Base-by-base conservation (phyloP, 2,329 filamentous ascomycete genomes). In the Fusarium nematophilum region DNA sequence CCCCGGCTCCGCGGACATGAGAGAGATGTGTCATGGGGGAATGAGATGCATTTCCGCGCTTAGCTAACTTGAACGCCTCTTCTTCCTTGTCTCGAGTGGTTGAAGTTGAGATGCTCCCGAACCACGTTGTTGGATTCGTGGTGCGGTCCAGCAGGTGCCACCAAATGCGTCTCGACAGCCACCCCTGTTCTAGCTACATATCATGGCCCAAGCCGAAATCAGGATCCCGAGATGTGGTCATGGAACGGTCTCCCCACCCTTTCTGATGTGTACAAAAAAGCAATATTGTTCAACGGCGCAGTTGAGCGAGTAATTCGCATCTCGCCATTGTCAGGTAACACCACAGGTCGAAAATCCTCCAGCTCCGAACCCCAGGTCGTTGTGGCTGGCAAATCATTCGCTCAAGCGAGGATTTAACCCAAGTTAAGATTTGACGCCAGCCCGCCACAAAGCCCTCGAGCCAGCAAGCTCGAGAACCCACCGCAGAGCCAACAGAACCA, bases 341-440 rank as follows among this genome's bases (percentile, higher is more conserved):
- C 59, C 47, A 55, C 37, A 47, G 34, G 44, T 60, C 21, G 14
- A 38, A 36, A 23, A 31, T 46, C n/a, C 31, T 54, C 37, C 36
- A 47, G 46, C 36, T 40, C 29, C 23, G 33, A 64, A 52, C 60
- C 56, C 47, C 51, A 57, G 27, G 47, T 42, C 55, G 43, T 42
- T 34, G 49, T 38, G n/a, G 37, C 30, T 47, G 34, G 30, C 55
- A 60, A 55, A 56, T 61, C 50, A 60, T 38, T 37, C n/a, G 45
- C 59, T 57, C 27, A 17, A 44, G 43, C 23, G 25, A 48, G 38
- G 42, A 23, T 37, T 55, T 45, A n/a, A 31, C 33, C 47, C 39
- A 38, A 39, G 53, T 62, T 60, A 64, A 58, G 65, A 54, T 68
- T 67, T 57, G 53, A 52, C 62, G 55, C 65, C 65, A 59, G 40